These are phyloP conservation scores for Gossypium trilobum DNA, from an alignment of 441 rosid genomes.

Conservation along the genomic window DNA sequence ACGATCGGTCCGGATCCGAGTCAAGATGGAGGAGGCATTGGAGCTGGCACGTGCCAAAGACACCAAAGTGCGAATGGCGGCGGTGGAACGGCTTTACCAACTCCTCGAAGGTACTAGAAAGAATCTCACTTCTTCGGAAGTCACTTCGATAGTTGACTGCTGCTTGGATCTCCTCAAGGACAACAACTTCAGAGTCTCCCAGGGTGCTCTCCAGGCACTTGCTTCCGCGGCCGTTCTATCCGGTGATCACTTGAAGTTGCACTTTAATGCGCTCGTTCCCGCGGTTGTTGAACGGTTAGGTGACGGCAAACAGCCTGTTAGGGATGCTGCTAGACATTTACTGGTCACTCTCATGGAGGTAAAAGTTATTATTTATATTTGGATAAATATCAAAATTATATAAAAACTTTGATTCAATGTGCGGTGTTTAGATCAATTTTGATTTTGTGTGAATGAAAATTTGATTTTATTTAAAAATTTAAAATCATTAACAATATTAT, in stretches of 20 bases:
- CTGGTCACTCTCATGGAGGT: conserved; percentile 99
- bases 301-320: conserved; percentile 84
- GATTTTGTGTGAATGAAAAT: no score
- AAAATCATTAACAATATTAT: no score
- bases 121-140: conserved; percentile 66
- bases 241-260: conserved; percentile 92
- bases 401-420: no score
- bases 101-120: conserved; percentile 80
- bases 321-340: conserved; percentile 89
- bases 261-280: conserved; percentile 85
- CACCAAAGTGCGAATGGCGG: conserved; percentile 98
- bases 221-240: conserved; percentile 99
- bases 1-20: conserved; percentile 33
- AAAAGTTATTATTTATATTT: not conserved
- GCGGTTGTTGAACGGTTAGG: conserved; percentile 93
- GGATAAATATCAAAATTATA: no score
- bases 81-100: conserved; percentile 83
- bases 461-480: no score
- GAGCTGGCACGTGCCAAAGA: conserved; percentile 95
- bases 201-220: conserved; percentile 87
- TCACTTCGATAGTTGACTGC: conserved; percentile 76
- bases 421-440: no score
- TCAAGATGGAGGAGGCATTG: conserved; percentile 80
- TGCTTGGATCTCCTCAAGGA: conserved; percentile 95
- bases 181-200: conserved; percentile 83